Base-by-base conservation (phyloP, 768 basidiomycete genomes). In the Russula lepida region DNA sequence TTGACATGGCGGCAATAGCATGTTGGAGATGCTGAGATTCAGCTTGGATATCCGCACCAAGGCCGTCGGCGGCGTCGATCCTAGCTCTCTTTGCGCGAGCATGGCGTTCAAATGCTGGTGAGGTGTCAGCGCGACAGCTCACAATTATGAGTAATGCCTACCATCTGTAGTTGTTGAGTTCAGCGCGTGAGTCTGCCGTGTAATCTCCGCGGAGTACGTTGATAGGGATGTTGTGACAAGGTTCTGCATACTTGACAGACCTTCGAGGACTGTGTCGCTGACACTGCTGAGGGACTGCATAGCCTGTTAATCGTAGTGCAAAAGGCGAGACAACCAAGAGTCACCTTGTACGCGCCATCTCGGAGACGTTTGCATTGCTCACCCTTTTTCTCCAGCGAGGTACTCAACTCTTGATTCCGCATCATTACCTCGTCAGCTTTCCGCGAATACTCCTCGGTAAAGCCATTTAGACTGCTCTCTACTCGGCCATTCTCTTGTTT, bases 21-120 rank as follows among this genome's bases (percentile, higher is more conserved):
- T 77, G 74, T 62, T 84, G 81, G 58, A 84, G 67, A 56, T 74
- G 72, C 25, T 76, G 76, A 67, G 81, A 81, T 52, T 83, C 78
- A 33, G 78, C 74, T 63, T 84, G 79, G 35, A 82, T 67, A 33
- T 83, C 79, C 5, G 74, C 71, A 32, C 73, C 73, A 68, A 88
- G 72, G 3, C 74, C 69, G 44, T 76, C 74, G 21, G 81, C 84
- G 11, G 79, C 77, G 54, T 89, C 87, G 2, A 85, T 68, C 46
- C 89, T 81, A 41, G 84, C 84, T 51, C 84, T 80, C 69, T 92
- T 92, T 17, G 83, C 79, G 56, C 81, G 77, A 46, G 74, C 73
- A 67, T 86, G 74, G 62, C 81, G 78, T 62, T 89, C 83, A 63
- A 88, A 78, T 33, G 82, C 88, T 85, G 64, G 0, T 39, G 28